A percentile compares a stretch with the other conserved stretches of the same genome.
These are phyloP conservation scores for Yamadazyma dushanensis DNA, from an alignment of 1,139 yeast species.

Conservation along the genomic window DNA sequence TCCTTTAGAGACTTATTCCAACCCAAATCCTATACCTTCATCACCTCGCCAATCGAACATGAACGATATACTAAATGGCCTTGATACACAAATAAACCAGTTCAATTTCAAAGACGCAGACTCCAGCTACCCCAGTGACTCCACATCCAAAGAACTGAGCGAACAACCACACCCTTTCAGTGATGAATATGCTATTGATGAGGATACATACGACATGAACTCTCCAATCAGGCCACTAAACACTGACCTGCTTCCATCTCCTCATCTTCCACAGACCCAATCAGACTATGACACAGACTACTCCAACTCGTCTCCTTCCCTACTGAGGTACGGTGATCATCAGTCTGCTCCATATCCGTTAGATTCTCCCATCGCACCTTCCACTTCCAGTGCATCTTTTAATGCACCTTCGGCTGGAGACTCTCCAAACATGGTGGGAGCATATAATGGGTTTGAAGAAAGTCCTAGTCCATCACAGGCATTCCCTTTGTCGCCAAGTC, in stretches of 20 bases:
- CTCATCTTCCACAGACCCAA: constrained; percentile 3
- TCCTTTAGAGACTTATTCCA: constrained; percentile 6
- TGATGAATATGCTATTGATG: background rate
- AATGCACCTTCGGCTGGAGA: constrained; percentile 4
- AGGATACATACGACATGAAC: background rate
- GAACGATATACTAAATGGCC: constrained; percentile 12
- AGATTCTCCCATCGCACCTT: constrained; percentile 20
- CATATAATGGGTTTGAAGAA: background rate
- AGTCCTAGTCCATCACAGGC: background rate
- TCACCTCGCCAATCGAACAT: constrained; percentile 4
- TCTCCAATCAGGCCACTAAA: background rate
- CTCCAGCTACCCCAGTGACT: too few species aligned
- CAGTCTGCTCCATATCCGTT: constrained; percentile 20
- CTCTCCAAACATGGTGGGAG: constrained; percentile 2
- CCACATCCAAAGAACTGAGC: background rate
- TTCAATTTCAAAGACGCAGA: constrained; percentile 1
- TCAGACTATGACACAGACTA: constrained; percentile 12
- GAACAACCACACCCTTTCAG: background rate
- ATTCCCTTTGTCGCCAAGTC: constrained; percentile 4
- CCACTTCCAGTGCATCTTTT: constrained; percentile 13
- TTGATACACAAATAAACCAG: constrained; percentile 10
- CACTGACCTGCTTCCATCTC: background rate
- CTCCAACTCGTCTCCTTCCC: constrained; percentile 13
- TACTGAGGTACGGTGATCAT: constrained; percentile 4
- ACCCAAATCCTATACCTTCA: background rate